phyloP scores from a whole-genome alignment of 805 yeast genomes.

The Sugiyamaella valdiviana region DNA sequence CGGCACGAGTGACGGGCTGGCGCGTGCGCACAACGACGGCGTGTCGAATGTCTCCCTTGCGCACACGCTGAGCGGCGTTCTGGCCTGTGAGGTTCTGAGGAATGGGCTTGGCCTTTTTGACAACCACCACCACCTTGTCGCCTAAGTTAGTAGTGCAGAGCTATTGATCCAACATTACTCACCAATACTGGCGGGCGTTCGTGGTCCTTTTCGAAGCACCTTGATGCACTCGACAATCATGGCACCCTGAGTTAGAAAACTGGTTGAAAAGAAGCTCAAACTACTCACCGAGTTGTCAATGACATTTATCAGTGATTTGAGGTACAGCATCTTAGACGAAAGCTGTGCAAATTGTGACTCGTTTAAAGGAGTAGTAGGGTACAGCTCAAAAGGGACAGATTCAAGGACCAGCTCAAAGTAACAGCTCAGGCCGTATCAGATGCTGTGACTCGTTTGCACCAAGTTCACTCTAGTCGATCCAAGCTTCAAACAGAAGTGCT shows the following conservation, averaged over 20 bases:
- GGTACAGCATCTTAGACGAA: slow-evolving; percentile 61
- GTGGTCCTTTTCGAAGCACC: slow-evolving; percentile 83
- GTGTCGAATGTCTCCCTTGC: slow-evolving; percentile 91
- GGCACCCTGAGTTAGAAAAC: slow-evolving; percentile 50
- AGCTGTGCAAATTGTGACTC: too few relatives aligned
- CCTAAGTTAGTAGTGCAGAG: slow-evolving; percentile 38
- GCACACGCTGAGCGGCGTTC: slow-evolving; percentile 62
- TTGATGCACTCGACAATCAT: slow-evolving; percentile 92
- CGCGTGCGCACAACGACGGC: slow-evolving; percentile 94
- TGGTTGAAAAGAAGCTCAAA: not conserved
- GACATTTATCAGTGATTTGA: slow-evolving; percentile 81
- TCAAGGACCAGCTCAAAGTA: too few relatives aligned
- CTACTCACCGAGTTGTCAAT: slow-evolving; percentile 74
- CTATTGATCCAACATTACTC: slow-evolving; percentile 3
- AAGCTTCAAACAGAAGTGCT: too few relatives aligned
- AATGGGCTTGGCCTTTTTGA: slow-evolving; percentile 80
- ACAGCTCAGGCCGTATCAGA: too few relatives aligned
- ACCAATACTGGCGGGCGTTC: slow-evolving; percentile 64
- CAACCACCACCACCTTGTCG: slow-evolving; percentile 89
- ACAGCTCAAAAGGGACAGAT: too few relatives aligned
- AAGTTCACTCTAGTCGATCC: too few relatives aligned
- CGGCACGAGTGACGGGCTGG: slow-evolving; percentile 69
- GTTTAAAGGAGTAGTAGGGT: too few relatives aligned
- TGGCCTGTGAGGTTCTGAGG: slow-evolving; percentile 68
- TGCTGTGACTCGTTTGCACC: too few relatives aligned